Evolutionary conservation across 805 yeast species (phyloP).

Genomic region (Starmerella ratchasimensis): DNA sequence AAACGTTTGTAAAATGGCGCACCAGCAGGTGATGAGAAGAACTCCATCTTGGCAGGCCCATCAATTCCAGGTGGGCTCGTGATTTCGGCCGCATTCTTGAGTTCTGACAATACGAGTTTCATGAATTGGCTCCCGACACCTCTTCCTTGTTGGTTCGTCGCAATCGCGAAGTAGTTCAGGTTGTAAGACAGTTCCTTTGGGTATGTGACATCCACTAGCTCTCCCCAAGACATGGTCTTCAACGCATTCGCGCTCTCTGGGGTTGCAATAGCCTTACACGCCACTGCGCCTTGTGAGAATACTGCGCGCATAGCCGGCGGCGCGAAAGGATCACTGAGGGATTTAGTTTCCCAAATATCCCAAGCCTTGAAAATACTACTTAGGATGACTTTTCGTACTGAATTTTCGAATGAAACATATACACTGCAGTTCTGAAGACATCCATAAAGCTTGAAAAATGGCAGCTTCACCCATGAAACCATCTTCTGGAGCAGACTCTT

Average conservation of each 20-base stretch:
- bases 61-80: conserved; percentile 7
- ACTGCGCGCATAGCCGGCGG: conserved; percentile 4
- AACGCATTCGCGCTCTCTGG: conserved; percentile 4
- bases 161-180: conserved; percentile 6
- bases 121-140: conserved; percentile 10
- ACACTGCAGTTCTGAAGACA: too few species aligned
- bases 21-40: conserved; percentile 15
- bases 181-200: conserved; percentile 5
- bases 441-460: too few species aligned
- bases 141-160: conserved; percentile 7
- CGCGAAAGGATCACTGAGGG: conserved; percentile 2
- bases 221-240: conserved; percentile 4
- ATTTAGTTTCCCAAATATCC: conserved; percentile 7
- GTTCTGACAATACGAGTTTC: conserved; percentile 3
- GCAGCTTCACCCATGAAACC: too few species aligned
- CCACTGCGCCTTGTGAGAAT: conserved; percentile 4
- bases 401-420: too few species aligned
- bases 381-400: background rate
- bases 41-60: conserved; percentile 16
- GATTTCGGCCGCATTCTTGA: conserved; percentile 2
- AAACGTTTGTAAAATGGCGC: conserved; percentile 9
- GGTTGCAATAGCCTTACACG: background rate
- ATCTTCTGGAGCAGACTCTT: too few species aligned
- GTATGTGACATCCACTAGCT: conserved; percentile 3
- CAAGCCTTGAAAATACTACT: conserved; percentile 5